Conservation (phyloP, 2,329 filamentous ascomycete genomes). For the Furcasterigmium sp. region DNA sequence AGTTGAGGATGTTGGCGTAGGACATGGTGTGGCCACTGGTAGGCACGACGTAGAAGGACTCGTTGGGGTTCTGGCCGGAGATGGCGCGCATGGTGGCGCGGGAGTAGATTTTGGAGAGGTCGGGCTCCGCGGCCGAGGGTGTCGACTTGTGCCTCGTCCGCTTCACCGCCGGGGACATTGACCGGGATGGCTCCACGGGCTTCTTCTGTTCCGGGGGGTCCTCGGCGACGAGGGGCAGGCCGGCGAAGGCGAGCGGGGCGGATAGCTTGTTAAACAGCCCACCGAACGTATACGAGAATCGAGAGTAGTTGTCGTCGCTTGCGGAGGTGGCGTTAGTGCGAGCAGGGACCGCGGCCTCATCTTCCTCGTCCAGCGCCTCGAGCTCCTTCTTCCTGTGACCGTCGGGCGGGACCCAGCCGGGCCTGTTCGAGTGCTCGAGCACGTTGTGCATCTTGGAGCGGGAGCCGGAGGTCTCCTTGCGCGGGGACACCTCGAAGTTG, state of each 20-base stretch:
- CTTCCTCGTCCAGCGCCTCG: constrained; percentile 11
- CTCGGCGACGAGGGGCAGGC: constrained; percentile 67
- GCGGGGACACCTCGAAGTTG: constrained; percentile 55
- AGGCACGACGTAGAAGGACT: constrained; percentile 93
- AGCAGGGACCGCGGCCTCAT: constrained; percentile 5
- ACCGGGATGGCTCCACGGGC: too few species aligned
- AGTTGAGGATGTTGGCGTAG: constrained; percentile 82
- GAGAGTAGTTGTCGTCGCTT: constrained; percentile 75
- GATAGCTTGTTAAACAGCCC: constrained; percentile 84
- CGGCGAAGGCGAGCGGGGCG: constrained; percentile 86
- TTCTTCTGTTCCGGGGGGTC: too few species aligned
- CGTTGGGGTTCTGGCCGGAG: constrained; percentile 56
- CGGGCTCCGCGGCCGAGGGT: constrained; percentile 50
- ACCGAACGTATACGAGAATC: constrained; percentile 90
- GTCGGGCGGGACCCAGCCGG: constrained; percentile 45
- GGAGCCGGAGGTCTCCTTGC: constrained; percentile 36
- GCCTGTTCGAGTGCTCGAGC: constrained; percentile 48
- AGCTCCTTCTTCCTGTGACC: constrained; percentile 16
- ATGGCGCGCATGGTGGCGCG: constrained; percentile 78
- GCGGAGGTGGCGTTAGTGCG: constrained; percentile 6
- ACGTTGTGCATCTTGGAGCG: constrained; percentile 50
- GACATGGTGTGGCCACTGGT: constrained; percentile 86
- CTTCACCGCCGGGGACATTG: constrained; percentile 14
- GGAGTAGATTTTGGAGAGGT: constrained; percentile 80
- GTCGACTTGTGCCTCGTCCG: constrained; percentile 28